Evolutionary conservation across 768 basidiomycete species (phyloP).

Genomic region (Melanogaster broomeanus): DNA sequence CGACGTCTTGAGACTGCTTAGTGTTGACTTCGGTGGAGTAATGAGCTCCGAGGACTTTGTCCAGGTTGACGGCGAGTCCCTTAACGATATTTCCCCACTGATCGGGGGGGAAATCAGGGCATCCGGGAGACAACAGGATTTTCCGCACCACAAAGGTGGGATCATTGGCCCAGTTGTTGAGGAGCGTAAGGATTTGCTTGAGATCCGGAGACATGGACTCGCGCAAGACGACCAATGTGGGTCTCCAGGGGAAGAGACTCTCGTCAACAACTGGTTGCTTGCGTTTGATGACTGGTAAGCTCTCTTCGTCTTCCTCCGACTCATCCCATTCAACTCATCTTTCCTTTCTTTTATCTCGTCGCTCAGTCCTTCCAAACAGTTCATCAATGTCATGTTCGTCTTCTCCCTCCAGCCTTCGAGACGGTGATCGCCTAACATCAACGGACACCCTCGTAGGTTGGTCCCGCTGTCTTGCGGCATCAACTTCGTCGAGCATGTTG

Average conservation of each 20-base stretch:
- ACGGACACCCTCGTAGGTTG: neutral
- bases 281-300: neutral
- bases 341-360: neutral
- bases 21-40: neutral
- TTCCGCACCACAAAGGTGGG: neutral
- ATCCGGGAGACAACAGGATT: neutral
- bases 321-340: neutral
- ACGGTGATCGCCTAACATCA: neutral
- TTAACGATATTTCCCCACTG: conserved; percentile 15
- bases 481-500: neutral
- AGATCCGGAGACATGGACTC: neutral
- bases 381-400: neutral
- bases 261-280: neutral
- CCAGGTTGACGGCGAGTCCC: neutral
- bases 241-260: neutral
- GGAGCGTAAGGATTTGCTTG: neutral
- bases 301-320: neutral
- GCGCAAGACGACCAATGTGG: neutral
- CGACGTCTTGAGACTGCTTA: conserved; percentile 6
- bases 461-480: neutral
- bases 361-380: neutral
- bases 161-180: neutral
- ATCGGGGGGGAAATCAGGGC: conserved; percentile 1
- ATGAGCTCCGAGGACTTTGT: conserved; percentile 5
- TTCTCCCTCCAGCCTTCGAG: neutral